phyloP scores from a whole-genome alignment of 371 early-diverging fungal genomes.

The Batkoa obscura region DNA sequence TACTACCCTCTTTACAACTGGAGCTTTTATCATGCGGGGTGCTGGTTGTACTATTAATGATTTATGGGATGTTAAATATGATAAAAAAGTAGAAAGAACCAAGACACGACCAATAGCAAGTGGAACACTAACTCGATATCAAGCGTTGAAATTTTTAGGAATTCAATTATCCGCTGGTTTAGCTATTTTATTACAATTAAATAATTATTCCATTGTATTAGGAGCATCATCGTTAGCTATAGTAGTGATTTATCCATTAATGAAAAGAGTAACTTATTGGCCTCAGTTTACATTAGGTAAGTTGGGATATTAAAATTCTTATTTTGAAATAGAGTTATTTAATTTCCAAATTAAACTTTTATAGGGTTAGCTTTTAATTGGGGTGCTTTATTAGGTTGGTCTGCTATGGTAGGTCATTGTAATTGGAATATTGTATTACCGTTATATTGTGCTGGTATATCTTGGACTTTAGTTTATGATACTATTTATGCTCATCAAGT shows the following conservation, averaged over 20 bases:
- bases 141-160: conserved; percentile 65
- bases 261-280: conserved; percentile 92
- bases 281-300: conserved; percentile 69
- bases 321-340: too few species aligned
- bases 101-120: conserved; percentile 68
- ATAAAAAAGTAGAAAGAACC: conserved; percentile 66
- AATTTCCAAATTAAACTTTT: too few species aligned
- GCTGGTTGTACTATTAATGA: conserved; percentile 96
- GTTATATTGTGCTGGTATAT: conserved; percentile 66
- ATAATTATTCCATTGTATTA: conserved; percentile 53
- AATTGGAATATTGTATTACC: conserved; percentile 55
- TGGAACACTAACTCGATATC: conserved; percentile 39
- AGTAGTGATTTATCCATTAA: conserved; percentile 74
- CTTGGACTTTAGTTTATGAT: conserved; percentile 92
- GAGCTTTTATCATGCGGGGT: conserved; percentile 86
- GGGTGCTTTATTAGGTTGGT: conserved; percentile 86
- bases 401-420: conserved; percentile 58
- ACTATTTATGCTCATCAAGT: conserved; percentile 89
- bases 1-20: conserved; percentile 68
- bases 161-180: conserved; percentile 60
- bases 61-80: conserved; percentile 82
- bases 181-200: conserved; percentile 54
- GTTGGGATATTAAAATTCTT: neutral
- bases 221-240: conserved; percentile 62
- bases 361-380: conserved; percentile 78